Base-by-base conservation (phyloP, 148 eudicot species). In the Chenopodium formosanum region DNA sequence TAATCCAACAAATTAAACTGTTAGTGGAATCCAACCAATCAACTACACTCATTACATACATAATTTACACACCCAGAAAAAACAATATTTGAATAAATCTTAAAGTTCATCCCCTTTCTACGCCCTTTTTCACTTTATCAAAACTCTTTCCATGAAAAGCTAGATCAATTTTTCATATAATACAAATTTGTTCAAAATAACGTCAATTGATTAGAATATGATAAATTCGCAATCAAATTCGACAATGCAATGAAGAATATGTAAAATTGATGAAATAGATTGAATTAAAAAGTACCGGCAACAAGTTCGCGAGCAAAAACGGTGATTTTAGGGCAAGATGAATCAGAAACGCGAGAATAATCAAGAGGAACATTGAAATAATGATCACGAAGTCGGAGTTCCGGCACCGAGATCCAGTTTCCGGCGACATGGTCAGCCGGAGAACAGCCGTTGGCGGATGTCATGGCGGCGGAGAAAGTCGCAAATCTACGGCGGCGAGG, bases 251-350 rank as follows among this genome's bases (percentile, higher is more conserved):
- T 56, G 1, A 23, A 0, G 20, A 56, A 56, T 56, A 14, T 5
- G 7, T 56, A 56, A 56, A 56, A 56, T 3, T 16, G 16, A 5
- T 17, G 16, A 7, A 19, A 7, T 14, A 14, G 23, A 9, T 1
- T 1, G 34, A 50, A 77, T n/a, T 19, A n/a, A 29, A n/a, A 79
- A 90, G 62, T 83, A 94, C 98, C 98, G 40, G 90, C 78, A 50
- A 91, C 98, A 62, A 92, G 92, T 87, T 96, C 99, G 75, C 99
- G 95, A 66, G 94, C 99, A 73, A 94, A 96, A 58, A 96, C 89
- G 12, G 90, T 82, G 85, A 96, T 96, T 70, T 87, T 87, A 73
- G 91, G 88, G 64, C 86, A 86, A 46, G 86, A 74, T 4, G 79
- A 56, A 11, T 75, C 48, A 6, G 37, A 81, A 52, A 82, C 79